phyloP scores from a whole-genome alignment of 2,329 filamentous ascomycete species.

The Zymoseptoria pseudotritici region DNA sequence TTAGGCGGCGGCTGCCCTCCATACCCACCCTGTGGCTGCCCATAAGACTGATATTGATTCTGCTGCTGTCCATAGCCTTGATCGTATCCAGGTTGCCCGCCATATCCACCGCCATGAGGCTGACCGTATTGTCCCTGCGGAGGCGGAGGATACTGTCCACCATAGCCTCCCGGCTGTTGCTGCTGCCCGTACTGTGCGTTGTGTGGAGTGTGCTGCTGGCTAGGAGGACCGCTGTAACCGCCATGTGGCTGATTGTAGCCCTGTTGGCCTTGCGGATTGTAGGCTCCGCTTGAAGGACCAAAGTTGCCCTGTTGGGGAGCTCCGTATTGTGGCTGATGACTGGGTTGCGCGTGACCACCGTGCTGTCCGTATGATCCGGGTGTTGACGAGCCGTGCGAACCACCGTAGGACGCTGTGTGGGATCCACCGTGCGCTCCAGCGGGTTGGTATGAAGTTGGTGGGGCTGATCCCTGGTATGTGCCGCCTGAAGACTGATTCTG shows the following conservation, averaged over 20 bases:
- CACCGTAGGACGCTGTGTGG: neutral
- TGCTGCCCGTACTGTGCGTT: slow-evolving; percentile 10
- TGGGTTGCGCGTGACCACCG: slow-evolving; percentile 15
- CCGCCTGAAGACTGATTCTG: slow-evolving; percentile 24
- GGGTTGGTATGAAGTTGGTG: slow-evolving; percentile 30
- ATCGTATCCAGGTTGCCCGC: slow-evolving; percentile 6
- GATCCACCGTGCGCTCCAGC: slow-evolving; percentile 12
- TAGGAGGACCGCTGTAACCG: slow-evolving; percentile 12
- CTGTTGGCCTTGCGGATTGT: slow-evolving; percentile 14
- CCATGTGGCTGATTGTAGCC: slow-evolving; percentile 19
- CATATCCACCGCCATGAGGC: slow-evolving; percentile 8
- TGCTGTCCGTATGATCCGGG: slow-evolving; percentile 16
- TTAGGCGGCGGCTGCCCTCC: slow-evolving; percentile 16
- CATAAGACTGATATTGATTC: slow-evolving; percentile 15
- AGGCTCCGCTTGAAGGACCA: slow-evolving; percentile 7
- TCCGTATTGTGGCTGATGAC: slow-evolving; percentile 9
- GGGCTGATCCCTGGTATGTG: slow-evolving; percentile 31
- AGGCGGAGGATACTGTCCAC: slow-evolving; percentile 9
- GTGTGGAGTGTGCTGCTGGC: slow-evolving; percentile 13
- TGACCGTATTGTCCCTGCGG: slow-evolving; percentile 11
- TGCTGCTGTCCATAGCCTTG: slow-evolving; percentile 14
- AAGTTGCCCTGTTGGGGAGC: slow-evolving; percentile 3
- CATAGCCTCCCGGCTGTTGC: slow-evolving; percentile 5
- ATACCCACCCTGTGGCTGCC: slow-evolving; percentile 12
- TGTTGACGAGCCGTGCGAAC: slow-evolving; percentile 4